Base-by-base conservation (phyloP, 352 stramenopile species). In the Phytophthora meadii region DNA sequence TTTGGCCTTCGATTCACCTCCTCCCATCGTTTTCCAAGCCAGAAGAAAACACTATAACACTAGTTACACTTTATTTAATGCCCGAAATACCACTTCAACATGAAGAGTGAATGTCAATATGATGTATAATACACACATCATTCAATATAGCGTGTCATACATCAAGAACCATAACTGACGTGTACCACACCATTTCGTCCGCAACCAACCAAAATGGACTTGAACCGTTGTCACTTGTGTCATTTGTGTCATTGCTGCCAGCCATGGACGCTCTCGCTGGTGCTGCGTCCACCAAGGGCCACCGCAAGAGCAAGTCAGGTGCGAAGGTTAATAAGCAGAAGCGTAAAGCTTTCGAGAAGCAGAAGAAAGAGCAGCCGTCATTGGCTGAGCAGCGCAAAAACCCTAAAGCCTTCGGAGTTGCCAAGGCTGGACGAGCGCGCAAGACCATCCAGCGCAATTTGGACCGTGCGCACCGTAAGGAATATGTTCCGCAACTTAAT, bases 401-500 rank as follows among this genome's bases (percentile, higher is more conserved):
- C 71, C 84, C 87, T 52, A 97, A 98, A 59, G 98, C 98, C 1
- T 99, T 99, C 74, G 85, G 83, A 39, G 98, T 99, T 9, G 81
- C 97, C 51, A 99, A 99, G 68, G 92, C 98, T 47, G 93, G 92
- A 10, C 84, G 93, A 2, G 98, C 98, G 5, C 93, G 98, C 72
- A 96, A 98, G 50, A 97, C 78, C 28, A 97, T 99, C 59, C 98
- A 99, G 87, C 91, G 98, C 55, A 99, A 99, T 60, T 74, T 99
- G 14, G 98, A 99, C 79, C 81, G 93, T 37, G 91, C 89, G 12
- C 97, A 99, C 54, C 93, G 97, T 62, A 99, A 99, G 74, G 98
- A 99, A 76, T 98, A 99, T 76, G 96, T 99, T 39, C 88, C 83
- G 25, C 76, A 98, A 61, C 74, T 85, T 12, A 91, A 97, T 65